Base-by-base conservation (phyloP, 306 rosid genomes). In the Vigna angularis region DNA sequence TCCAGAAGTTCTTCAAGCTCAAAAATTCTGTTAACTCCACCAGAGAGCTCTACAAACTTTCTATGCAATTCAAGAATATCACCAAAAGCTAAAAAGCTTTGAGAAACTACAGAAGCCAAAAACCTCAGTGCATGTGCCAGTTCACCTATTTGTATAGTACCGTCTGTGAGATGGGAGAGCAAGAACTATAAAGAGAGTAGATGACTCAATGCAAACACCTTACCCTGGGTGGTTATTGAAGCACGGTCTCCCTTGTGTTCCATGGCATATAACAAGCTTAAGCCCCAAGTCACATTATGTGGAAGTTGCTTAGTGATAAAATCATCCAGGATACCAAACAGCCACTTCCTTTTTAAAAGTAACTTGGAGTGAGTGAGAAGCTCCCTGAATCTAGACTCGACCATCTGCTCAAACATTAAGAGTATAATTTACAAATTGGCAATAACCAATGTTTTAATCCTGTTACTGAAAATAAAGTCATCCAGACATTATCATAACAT, bases 41-140 rank as follows among this genome's bases (percentile, higher is more conserved):
- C 97, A 73, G 97, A 93, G 40, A 93, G 93, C 83, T 89, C 96
- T 17, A 89, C 51, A 58, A 93, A 90, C 88, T 89, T 93, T 56
- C 96, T 85, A 83, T 93, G 79, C 87, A 93, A 67, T 83, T 90
- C 96, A 71, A 93, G 93, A 82, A 93, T 93, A 85, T 93, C 97
- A 40, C 97, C 97, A 1, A 93, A 93, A 76, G 97, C 97, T 80
- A 89, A 86, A 87, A 93, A 93, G 92, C 97, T 93, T 86, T 93
- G 97, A 76, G 96, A 90, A 73, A 93, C 97, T 75, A 93, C 93
- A 82, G 97, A 93, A 18, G 97, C 97, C 83, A 93, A 82, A 83
- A 90, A 93, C 82, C 97, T 89, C 83, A 93, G 82, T 32, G 97
- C 97, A 79, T 90, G 96, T 61, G 97, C 97, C 72, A 93, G 87